Evolutionary conservation across 208 protist genomes (phyloP).

Genomic region (Leishmania turanica): DNA sequence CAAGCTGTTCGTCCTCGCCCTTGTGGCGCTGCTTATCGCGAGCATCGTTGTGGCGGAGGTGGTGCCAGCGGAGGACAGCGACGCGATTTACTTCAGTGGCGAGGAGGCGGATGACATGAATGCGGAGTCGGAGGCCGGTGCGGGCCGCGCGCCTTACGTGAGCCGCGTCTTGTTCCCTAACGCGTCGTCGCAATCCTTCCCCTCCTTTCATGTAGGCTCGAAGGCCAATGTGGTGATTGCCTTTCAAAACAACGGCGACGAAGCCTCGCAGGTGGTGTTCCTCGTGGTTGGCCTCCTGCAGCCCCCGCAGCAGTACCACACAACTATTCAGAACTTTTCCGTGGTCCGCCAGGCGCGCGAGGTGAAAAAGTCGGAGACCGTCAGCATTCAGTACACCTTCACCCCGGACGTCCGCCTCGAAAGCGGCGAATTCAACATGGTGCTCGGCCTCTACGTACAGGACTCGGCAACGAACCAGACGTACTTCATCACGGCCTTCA

Average conservation of each 20-base stretch:
- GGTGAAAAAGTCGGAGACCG: constrained; percentile 61
- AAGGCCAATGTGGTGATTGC: constrained; percentile 51
- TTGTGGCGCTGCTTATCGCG: constrained; percentile 21
- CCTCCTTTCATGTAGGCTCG: constrained; percentile 52
- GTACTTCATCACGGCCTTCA: constrained; percentile 72
- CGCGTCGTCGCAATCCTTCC: constrained; percentile 36
- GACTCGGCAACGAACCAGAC: constrained; percentile 68
- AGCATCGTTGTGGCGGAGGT: constrained; percentile 21
- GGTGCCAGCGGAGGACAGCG: constrained; percentile 7
- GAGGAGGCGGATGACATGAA: constrained; percentile 42
- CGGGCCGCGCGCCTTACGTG: constrained; percentile 9
- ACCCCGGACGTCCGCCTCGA: constrained; percentile 70
- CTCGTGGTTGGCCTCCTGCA: constrained; percentile 64
- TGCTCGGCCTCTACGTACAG: constrained; percentile 78
- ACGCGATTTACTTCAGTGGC: background rate
- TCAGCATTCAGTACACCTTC: constrained; percentile 85
- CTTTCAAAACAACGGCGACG: constrained; percentile 67
- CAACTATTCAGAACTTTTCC: constrained; percentile 90
- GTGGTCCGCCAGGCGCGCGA: constrained; percentile 73
- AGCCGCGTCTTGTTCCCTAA: constrained; percentile 70
- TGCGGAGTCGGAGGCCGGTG: constrained; percentile 13
- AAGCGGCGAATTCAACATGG: constrained; percentile 82
- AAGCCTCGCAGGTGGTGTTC: constrained; percentile 45
- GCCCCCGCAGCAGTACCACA: constrained; percentile 39
- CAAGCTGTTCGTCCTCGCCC: constrained; percentile 21